Percentiles rank a stretch among this genome's conserved stretches.
Evolutionary conservation across 2,329 filamentous ascomycete genomes (phyloP).

Genomic region (Phialemonium atrogriseum): DNA sequence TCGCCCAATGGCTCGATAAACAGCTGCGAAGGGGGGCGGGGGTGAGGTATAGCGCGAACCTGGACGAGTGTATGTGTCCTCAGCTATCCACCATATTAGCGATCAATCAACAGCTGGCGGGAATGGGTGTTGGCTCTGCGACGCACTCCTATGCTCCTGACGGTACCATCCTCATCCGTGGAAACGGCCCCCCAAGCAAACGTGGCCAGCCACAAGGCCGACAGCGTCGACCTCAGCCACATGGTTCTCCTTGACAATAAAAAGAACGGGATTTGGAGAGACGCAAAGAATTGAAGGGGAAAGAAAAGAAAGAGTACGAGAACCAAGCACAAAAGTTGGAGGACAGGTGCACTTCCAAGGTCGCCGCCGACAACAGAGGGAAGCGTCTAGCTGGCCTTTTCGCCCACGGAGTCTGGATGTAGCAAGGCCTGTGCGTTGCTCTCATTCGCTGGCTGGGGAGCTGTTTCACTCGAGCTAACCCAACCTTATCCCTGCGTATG

Average conservation of each 20-base stretch:
- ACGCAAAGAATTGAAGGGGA: slow-evolving; percentile 6
- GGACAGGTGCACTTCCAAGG: slow-evolving; percentile 5
- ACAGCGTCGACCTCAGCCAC: slow-evolving; percentile 36
- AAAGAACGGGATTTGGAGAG: slow-evolving; percentile 3
- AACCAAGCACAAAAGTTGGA: slow-evolving; percentile 2
- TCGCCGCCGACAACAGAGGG: slow-evolving; percentile 7
- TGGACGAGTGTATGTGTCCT: slow-evolving; percentile 77
- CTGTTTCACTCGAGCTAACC: no score
- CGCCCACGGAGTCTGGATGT: slow-evolving; percentile 1
- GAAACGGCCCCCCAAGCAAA: slow-evolving; percentile 38
- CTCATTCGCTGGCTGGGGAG: no score
- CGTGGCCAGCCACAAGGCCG: slow-evolving; percentile 40
- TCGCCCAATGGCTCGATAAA: slow-evolving; percentile 1
- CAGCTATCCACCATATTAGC: slow-evolving; percentile 58
- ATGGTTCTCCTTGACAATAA: slow-evolving; percentile 22
- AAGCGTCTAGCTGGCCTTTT: slow-evolving; percentile 12
- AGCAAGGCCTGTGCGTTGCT: neutral
- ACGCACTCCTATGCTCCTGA: slow-evolving; percentile 44
- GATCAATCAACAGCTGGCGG: no score
- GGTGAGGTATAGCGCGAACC: slow-evolving; percentile 41
- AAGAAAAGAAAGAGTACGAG: neutral
- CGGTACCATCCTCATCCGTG: slow-evolving; percentile 37
- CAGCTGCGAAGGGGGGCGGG: neutral
- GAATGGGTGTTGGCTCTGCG: no score
- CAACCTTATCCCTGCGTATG: no score